Evolutionary conservation across 2,329 filamentous ascomycete species (phyloP).

Genomic region (Aaosphaeria arxii): DNA sequence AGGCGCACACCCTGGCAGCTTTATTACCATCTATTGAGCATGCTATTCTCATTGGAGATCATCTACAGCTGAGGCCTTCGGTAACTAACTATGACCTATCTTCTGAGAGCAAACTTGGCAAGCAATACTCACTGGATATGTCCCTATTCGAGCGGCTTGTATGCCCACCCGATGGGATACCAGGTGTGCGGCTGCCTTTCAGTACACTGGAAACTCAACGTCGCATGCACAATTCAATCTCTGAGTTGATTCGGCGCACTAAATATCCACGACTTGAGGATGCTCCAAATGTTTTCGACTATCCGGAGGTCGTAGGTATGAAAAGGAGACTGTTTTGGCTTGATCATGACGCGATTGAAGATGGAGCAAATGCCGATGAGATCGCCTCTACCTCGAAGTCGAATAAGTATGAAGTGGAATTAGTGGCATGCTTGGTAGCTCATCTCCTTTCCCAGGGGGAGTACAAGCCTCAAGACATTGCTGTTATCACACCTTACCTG

Average conservation of each 20-base stretch:
- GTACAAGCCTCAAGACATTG: conserved; percentile 60
- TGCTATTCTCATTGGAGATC: conserved; percentile 60
- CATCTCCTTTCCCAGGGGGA: conserved; percentile 63
- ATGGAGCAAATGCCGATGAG: conserved; percentile 19
- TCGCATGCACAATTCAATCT: conserved; percentile 62
- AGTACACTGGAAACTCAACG: conserved; percentile 55
- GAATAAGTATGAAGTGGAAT: conserved; percentile 59
- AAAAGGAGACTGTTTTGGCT: conserved; percentile 56
- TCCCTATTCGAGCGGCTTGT: conserved; percentile 60
- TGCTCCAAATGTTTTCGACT: conserved; percentile 29
- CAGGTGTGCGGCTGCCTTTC: conserved; percentile 29
- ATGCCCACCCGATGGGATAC: conserved; percentile 3
- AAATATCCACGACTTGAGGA: conserved; percentile 58
- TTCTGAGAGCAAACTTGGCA: conserved; percentile 46
- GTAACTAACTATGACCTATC: conserved; percentile 53
- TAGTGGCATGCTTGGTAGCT: conserved; percentile 58
- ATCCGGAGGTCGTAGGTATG: conserved; percentile 53
- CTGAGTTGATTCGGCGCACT: conserved; percentile 53
- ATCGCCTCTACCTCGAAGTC: conserved; percentile 43
- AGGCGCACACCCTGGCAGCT: conserved; percentile 58
- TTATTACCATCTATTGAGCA: conserved; percentile 59
- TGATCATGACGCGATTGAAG: conserved; percentile 52
- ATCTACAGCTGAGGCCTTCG: conserved; percentile 57
- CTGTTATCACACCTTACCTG: conserved; percentile 63
- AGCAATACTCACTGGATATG: conserved; percentile 53